Base-by-base conservation (phyloP, 2,329 filamentous ascomycete genomes). In the Tolypocladium guangdongense region DNA sequence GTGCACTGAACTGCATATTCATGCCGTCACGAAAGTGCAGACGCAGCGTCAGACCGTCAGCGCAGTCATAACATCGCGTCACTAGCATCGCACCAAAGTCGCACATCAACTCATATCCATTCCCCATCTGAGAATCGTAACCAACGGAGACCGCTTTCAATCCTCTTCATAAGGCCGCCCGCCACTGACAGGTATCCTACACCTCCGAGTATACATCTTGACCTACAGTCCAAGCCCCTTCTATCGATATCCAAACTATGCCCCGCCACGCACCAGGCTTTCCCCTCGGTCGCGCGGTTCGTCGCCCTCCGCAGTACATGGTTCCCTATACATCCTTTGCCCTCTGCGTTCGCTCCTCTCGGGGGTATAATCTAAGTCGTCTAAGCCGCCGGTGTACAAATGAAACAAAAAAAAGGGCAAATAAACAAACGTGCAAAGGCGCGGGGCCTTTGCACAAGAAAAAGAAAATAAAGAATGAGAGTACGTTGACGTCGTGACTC, bases 301-400 rank as follows among this genome's bases (percentile, higher is more conserved):
- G 22, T 45, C 41, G 24, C 7, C 41, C 24, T 30, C 24, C 24
- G 41, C 27, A 7, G 18, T 33, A 32, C 18, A 47, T 32, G 27
- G 18, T 14, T 20, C 18, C 16, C 1, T 32, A 20, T 32, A 20
- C 43, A 47, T 47, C 27, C 18, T 27, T 47, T 20, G 43, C 18
- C 43, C 27, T 20, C 43, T 10, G 10, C 16, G 18, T 7, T 47
- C 43, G 43, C 27, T 32, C 10, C n/a, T 50, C 45, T 41, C 36
- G 27, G 54, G 54, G 54, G 54, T 55, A 55, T 55, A 55, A 45
- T 55, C 49, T 55, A 50, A 53, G 30, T 51, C 48, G 45, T 55
- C 54, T 53, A 55, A 50, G 38, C 43, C 43, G 32, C 32, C 32
- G 27, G 27, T 32, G 43, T 27, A n/a, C 36, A 37, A 52, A 48